These are phyloP conservation scores for Crithidia expoeki DNA, from an alignment of 208 protist species.

Conservation along the genomic window DNA sequence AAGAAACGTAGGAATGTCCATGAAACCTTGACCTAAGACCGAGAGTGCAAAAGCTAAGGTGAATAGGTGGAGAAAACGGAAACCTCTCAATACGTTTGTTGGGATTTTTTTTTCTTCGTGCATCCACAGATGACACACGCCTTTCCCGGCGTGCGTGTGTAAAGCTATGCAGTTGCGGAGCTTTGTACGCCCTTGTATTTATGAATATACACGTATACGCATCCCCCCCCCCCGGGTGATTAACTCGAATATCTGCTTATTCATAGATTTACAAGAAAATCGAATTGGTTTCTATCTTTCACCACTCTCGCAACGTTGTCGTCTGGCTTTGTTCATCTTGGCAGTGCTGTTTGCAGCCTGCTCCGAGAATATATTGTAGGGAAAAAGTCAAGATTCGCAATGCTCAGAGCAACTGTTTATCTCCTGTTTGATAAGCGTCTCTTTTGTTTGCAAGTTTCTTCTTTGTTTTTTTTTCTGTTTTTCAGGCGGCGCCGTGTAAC, in stretches of 20 bases:
- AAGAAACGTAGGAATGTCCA: no score
- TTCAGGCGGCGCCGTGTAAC: no score
- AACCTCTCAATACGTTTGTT: neutral
- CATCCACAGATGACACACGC: conserved; percentile 5
- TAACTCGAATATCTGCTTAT: neutral
- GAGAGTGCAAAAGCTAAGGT: neutral
- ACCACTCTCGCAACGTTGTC: neutral
- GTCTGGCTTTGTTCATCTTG: no score
- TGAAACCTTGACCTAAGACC: no score
- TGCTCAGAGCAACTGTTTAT: no score
- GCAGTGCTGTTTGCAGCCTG: no score
- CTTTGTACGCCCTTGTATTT: conserved; percentile 13
- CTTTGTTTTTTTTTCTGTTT: no score
- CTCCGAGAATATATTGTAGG: no score
- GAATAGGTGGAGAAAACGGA: neutral
- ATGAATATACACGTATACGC: conserved; percentile 4
- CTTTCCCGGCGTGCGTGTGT: neutral
- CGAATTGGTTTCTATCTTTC: neutral
- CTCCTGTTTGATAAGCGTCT: neutral
- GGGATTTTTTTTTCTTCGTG: neutral
- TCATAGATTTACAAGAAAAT: neutral
- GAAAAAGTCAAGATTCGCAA: no score
- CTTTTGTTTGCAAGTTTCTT: neutral
- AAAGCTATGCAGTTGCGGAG: conserved; percentile 3
- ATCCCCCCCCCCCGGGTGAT: neutral